phyloP scores from a whole-genome alignment of 257 asterid genomes.

The Rehmannia glutinosa region DNA sequence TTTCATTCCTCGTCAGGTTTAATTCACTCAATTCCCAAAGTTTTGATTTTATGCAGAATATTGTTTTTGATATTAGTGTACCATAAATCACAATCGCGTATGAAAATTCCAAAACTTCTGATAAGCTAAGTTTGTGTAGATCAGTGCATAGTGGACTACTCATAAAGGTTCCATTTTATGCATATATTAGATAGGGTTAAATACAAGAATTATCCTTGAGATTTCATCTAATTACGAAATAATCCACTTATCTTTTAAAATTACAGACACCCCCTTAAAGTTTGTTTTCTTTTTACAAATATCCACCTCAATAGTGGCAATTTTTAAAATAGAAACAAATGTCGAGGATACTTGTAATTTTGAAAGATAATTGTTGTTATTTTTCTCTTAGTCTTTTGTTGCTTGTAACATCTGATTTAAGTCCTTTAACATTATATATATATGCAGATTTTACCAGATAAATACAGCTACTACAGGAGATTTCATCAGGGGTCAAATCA shows the following conservation, averaged over 20 bases:
- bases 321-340: too few species aligned
- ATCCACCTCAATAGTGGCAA: too few species aligned
- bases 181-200: too few species aligned
- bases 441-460: conserved; percentile 86
- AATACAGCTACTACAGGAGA: conserved; percentile 80
- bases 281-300: too few species aligned
- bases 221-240: too few species aligned
- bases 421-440: neutral
- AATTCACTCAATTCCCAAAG: neutral
- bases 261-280: too few species aligned
- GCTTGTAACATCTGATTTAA: conserved; percentile 8
- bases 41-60: neutral
- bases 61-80: neutral
- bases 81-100: neutral
- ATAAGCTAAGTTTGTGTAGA: neutral
- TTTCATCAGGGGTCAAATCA: conserved; percentile 56
- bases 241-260: too few species aligned
- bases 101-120: neutral
- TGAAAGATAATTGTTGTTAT: too few species aligned
- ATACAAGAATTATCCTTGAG: too few species aligned
- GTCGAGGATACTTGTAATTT: too few species aligned
- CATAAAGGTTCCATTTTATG: too few species aligned
- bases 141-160: too few species aligned
- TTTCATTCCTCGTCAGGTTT: conserved; percentile 92
- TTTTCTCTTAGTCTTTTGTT: neutral